A percentile compares a stretch with the other conserved stretches of the same genome.
These are phyloP conservation scores for Cladorrhinum samala DNA, from an alignment of 495 filamentous ascomycete genomes.

Conservation along the genomic window DNA sequence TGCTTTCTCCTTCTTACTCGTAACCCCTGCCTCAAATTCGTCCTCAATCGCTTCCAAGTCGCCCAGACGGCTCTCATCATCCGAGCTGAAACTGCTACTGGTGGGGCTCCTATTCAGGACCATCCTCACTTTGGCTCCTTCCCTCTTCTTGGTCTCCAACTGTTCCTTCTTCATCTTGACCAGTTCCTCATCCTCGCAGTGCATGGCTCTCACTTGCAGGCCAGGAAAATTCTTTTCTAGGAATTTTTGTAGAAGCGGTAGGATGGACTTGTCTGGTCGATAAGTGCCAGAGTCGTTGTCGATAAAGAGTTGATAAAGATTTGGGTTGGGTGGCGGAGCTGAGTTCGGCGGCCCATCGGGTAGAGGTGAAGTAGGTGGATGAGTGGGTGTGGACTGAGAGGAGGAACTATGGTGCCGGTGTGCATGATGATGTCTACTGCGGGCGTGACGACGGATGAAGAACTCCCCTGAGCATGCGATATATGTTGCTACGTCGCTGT, in stretches of 20 bases:
- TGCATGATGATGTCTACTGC: not conserved
- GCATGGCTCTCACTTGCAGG: constrained; percentile 60
- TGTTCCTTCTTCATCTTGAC: constrained; percentile 47
- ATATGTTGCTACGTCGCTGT: constrained; percentile 82
- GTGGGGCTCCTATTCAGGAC: constrained; percentile 56
- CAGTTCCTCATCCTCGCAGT: constrained; percentile 65
- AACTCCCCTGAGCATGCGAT: constrained; percentile 92
- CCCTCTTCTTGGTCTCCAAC: constrained; percentile 49
- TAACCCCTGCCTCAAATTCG: constrained; percentile 24
- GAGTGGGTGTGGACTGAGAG: constrained; percentile 4
- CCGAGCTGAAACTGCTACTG: constrained; percentile 57
- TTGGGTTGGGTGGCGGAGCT: constrained; percentile 49
- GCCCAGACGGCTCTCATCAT: constrained; percentile 68
- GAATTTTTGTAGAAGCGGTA: constrained; percentile 65
- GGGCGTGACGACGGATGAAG: constrained; percentile 64
- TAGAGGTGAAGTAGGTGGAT: constrained; percentile 18
- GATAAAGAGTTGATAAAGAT: constrained; percentile 78
- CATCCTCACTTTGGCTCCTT: constrained; percentile 56
- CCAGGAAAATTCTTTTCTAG: constrained; percentile 66
- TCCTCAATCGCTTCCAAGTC: constrained; percentile 34
- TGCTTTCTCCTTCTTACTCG: constrained; percentile 39
- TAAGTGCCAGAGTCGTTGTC: constrained; percentile 96
- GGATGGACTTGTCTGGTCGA: constrained; percentile 66
- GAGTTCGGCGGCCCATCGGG: constrained; percentile 35
- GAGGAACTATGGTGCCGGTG: constrained; percentile 10